These are phyloP conservation scores for Blastobotrys indianensis DNA, from an alignment of 1,139 yeast species.

Conservation along the genomic window DNA sequence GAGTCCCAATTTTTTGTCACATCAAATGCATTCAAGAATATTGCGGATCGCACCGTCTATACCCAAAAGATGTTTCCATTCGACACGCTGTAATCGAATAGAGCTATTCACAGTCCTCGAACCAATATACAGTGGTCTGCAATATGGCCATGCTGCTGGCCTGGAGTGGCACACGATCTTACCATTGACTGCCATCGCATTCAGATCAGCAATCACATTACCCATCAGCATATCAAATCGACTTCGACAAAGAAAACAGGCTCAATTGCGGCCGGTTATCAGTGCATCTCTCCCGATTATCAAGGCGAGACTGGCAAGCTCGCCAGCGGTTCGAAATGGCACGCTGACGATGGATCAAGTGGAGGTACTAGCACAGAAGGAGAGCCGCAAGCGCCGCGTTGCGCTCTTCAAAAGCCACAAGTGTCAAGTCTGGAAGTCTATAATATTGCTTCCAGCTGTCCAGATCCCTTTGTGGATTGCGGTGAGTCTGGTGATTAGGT, in stretches of 20 bases:
- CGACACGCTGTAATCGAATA: not conserved
- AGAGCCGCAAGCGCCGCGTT: constrained; percentile 68
- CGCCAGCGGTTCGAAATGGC: constrained; percentile 38
- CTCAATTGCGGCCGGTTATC: constrained; percentile 53
- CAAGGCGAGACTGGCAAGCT: constrained; percentile 57
- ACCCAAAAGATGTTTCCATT: constrained; percentile 4
- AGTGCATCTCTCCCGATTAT: constrained; percentile 72
- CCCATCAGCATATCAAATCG: constrained; percentile 77
- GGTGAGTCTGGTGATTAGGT: constrained; percentile 68
- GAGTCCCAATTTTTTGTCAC: too few species aligned
- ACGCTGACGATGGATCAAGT: constrained; percentile 72
- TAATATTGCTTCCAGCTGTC: constrained; percentile 58
- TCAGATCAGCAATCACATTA: constrained; percentile 62
- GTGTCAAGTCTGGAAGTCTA: constrained; percentile 78
- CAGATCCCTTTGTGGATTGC: constrained; percentile 89
- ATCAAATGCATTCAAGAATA: too few species aligned
- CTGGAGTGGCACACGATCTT: constrained; percentile 81
- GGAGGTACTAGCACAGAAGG: constrained; percentile 64
- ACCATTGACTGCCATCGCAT: constrained; percentile 62
- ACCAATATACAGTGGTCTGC: constrained; percentile 26
- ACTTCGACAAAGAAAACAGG: constrained; percentile 62
- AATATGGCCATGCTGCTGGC: constrained; percentile 40
- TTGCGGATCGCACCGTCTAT: too few species aligned
- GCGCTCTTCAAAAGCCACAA: constrained; percentile 55
- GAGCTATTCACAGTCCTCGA: constrained; percentile 17